Evolutionary conservation across 495 filamentous ascomycete genomes (phyloP), one percentile per base, ranked within the genome.

Genomic region (Collariella sp.): DNA sequence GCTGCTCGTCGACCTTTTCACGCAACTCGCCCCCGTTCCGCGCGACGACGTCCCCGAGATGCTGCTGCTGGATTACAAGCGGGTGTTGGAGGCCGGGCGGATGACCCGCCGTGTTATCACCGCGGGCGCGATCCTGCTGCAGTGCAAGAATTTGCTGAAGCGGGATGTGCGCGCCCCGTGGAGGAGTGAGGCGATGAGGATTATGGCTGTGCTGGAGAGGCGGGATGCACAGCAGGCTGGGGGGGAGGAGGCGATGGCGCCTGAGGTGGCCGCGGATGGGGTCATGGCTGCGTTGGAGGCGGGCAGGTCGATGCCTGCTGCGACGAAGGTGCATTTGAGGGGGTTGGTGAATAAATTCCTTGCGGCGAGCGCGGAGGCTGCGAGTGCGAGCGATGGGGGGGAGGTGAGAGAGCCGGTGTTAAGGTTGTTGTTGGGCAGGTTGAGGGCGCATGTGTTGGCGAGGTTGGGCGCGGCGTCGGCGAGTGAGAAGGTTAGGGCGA

Each of bases 121-220:
- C 18, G 80, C 89, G 7, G 79, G 77, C 3, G 87, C 88, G 16
- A 90, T 97, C 50, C 76, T 95, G 7, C 69, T 97, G 31, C 94
- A 94, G 1, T 89, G 87, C 59, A 98, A 98, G 75, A 97, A 95
- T 63, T 76, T 96, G 11, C 83, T 98, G 42, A 95, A 94, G 69
- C 85, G 93, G 19, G 91, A 97, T 67, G 86, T 90, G 18, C 84
- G 93, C 29, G 82, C 80, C 2, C 86, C 88, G 44, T 98, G 94
- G 94, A 91, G 87, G 69, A 74, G 78, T 10, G 89, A 97, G 62
- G 88, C 91, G 0, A 79, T 83, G 33, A 83, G 91, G 5, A 83
- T 96, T 55, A 73, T 85, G 13, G 62, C 68, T 11, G 72, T 82
- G 0, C 69, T 78, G 5, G 72, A 76, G 56, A 68, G 60, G 43